Base-by-base conservation (phyloP, 805 yeast species). In the Saccharomycopsis babjevae region DNA sequence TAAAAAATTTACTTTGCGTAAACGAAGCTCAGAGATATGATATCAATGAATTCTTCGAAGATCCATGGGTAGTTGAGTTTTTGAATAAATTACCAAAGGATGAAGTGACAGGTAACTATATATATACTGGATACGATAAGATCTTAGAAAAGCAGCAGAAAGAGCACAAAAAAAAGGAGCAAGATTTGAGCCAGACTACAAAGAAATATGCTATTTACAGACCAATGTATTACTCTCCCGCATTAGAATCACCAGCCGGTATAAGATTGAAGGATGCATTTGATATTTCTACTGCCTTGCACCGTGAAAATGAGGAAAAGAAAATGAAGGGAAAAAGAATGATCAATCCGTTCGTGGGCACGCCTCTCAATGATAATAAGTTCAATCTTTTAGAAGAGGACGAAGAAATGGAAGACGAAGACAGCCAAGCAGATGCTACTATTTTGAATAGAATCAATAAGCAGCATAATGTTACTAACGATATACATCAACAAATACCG, bases 261-360 rank as follows among this genome's bases (percentile, higher is more conserved):
- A 86, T 84, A 57, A 89, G 90, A 0, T 79, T 89, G 72, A 83
- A 89, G 66, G 96, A 89, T 67, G 96, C 92, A 13, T 89, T 89
- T 71, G 96, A 89, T 68, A 83, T 89, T 8, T 84, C 91, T 34
- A 86, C 89, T 57, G 96, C 96, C 5, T 90, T 89, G 18, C 93
- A 89, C 69, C 83, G 96, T 67, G 79, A 81, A 75, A 90, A 86
- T 58, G 88, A 84, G 69, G 92, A 86, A 46, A 69, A 62, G 59
- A 62, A 18, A 7, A 55, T 62, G 43, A 32, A 46, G 52, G 52
- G 52, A 2, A 46, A 46, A 46, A 5, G 52, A 25, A 46, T 46
- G 52, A 22, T 46, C 32, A 46, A 46, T 46, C 52, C 52, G 22
- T 46, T 46, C 22, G 52, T 46, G 32, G 52, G 61, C 11, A 55